Conservation (phyloP, 1,284 basidiomycete species). For the Ustilago loliicola region DNA sequence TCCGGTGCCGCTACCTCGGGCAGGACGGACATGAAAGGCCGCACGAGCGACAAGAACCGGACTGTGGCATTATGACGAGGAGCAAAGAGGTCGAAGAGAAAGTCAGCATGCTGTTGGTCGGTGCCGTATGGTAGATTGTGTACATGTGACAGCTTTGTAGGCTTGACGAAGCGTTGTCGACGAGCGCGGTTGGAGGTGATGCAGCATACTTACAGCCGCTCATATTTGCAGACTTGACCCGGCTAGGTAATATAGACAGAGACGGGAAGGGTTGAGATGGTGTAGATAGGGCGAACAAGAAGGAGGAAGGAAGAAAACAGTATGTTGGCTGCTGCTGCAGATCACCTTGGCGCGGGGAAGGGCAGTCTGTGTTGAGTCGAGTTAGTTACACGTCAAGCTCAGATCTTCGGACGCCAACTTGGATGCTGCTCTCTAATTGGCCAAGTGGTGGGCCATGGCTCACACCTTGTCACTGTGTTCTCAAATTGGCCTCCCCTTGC, state of each 20-base stretch:
- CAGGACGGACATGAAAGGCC: constrained; percentile 70
- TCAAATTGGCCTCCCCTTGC: not conserved
- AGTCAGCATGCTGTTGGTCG: constrained; percentile 18
- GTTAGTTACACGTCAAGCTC: constrained; percentile 12
- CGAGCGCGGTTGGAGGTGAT: not conserved
- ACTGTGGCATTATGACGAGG: constrained; percentile 34
- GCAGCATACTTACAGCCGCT: constrained; percentile 47
- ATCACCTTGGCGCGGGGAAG: constrained; percentile 33
- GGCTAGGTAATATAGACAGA: constrained; percentile 15
- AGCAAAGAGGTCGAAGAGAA: not conserved
- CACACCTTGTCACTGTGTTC: not conserved
- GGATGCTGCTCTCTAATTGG: constrained; percentile 9
- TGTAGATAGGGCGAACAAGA: not conserved
- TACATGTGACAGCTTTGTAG: not conserved
- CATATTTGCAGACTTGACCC: constrained; percentile 47
- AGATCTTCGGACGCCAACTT: constrained; percentile 8
- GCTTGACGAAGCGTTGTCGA: not conserved
- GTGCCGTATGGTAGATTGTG: not conserved
- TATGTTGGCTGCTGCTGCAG: constrained; percentile 11
- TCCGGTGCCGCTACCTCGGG: constrained; percentile 70
- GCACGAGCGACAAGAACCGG: constrained; percentile 70
- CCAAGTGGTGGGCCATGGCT: not conserved
- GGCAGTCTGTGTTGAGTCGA: not conserved
- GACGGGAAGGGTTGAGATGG: constrained; percentile 16
- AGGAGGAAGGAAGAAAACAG: not conserved